A percentile compares a stretch with the other conserved stretches of the same genome.
Conservation (phyloP, 768 basidiomycete species). For the Polyporus arcularius region DNA sequence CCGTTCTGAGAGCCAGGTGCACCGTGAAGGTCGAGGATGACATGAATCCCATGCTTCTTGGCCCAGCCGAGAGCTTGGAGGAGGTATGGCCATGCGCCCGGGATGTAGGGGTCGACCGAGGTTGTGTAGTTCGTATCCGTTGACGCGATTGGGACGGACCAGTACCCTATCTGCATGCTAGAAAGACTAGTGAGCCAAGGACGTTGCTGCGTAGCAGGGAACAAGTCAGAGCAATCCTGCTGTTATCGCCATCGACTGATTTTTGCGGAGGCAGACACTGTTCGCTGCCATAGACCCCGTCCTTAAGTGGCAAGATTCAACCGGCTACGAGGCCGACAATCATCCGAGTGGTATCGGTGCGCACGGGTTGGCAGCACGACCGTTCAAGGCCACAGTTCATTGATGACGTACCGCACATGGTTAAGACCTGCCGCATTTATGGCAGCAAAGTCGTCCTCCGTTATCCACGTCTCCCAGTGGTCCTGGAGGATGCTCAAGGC, state of each 20-base stretch:
- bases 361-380: not conserved
- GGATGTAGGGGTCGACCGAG: constrained; percentile 52
- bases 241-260: too few relatives aligned
- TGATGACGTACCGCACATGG: constrained; percentile 56
- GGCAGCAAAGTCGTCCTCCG: constrained; percentile 66
- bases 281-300: too few relatives aligned
- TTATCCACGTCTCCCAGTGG: constrained; percentile 70
- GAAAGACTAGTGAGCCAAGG: not conserved
- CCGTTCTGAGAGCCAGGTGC: constrained; percentile 63
- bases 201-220: not conserved
- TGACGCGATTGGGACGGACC: constrained; percentile 71
- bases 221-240: not conserved
- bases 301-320: too few relatives aligned
- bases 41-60: constrained; percentile 56
- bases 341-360: not conserved
- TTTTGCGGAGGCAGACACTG: too few relatives aligned
- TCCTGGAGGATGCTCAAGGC: constrained; percentile 46
- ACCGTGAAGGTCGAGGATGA: constrained; percentile 78
- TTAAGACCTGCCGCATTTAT: constrained; percentile 69
- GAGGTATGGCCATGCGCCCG: constrained; percentile 71
- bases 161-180: constrained; percentile 74
- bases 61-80: constrained; percentile 68
- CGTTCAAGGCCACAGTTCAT: not conserved
- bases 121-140: constrained; percentile 48
- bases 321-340: too few relatives aligned